Evolutionary conservation across 2,329 filamentous ascomycete species (phyloP).

Genomic region (Alternaria arbusti): DNA sequence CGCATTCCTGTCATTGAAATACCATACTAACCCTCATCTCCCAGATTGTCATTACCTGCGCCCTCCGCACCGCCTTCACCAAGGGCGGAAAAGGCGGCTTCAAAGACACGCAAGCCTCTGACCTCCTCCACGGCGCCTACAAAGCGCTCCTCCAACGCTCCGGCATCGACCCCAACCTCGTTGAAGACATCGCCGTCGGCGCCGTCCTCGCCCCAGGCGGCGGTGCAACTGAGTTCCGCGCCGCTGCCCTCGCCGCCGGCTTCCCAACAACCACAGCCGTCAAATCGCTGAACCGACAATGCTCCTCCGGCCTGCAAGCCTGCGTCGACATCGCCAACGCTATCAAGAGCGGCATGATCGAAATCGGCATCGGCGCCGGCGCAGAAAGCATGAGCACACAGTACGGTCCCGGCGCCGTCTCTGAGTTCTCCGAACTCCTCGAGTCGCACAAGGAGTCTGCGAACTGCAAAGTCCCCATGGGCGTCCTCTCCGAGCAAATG

Average conservation of each 20-base stretch:
- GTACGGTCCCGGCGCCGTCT: constrained; percentile 87
- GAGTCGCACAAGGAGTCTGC: constrained; percentile 80
- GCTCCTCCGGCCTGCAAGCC: constrained; percentile 89
- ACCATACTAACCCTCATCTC: constrained; percentile 3
- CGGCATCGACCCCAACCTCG: constrained; percentile 82
- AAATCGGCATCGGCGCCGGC: constrained; percentile 90
- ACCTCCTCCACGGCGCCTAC: constrained; percentile 84
- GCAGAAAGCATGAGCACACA: constrained; percentile 96
- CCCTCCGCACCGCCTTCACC: constrained; percentile 88
- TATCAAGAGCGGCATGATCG: constrained; percentile 90
- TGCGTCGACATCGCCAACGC: constrained; percentile 94
- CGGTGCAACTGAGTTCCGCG: constrained; percentile 95
- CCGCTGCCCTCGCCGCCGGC: constrained; percentile 86
- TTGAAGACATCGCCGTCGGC: constrained; percentile 93
- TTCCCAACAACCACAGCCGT: constrained; percentile 87
- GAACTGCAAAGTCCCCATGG: constrained; percentile 99
- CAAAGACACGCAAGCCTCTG: constrained; percentile 89
- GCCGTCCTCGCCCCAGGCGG: constrained; percentile 90
- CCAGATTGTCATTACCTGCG: constrained; percentile 84
- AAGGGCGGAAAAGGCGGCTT: constrained; percentile 92
- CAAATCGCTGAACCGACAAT: constrained; percentile 90
- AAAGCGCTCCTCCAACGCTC: constrained; percentile 83
- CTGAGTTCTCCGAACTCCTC: constrained; percentile 90
- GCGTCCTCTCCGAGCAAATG: constrained; percentile 91
- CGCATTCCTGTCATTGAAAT: neutral